These are phyloP conservation scores for Firmiana major DNA, from an alignment of 345 rosid genomes.

Conservation along the genomic window DNA sequence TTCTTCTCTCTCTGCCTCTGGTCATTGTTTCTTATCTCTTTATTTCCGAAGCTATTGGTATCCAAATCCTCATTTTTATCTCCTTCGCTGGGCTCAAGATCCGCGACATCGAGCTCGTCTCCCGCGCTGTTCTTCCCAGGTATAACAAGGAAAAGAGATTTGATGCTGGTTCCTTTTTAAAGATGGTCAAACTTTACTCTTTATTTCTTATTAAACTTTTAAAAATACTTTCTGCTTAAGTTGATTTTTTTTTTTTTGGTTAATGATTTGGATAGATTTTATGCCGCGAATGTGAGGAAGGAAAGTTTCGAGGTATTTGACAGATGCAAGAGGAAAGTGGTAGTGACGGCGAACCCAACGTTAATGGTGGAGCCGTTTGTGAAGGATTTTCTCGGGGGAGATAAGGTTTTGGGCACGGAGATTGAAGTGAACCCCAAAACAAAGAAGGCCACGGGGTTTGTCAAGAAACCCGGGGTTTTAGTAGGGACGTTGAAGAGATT, in stretches of 20 bases:
- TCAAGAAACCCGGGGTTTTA: constrained; percentile 77
- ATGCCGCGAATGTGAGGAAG: constrained; percentile 81
- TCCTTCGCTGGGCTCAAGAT: constrained; percentile 77
- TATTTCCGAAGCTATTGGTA: constrained; percentile 80
- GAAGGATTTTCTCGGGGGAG: constrained; percentile 85
- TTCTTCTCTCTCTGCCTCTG: constrained; percentile 69
- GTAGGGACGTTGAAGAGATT: constrained; percentile 66
- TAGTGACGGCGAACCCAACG: constrained; percentile 90
- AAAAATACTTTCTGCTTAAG: background rate
- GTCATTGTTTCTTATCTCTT: constrained; percentile 64
- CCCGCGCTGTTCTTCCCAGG: constrained; percentile 92
- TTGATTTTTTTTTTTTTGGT: background rate
- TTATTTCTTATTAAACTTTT: background rate
- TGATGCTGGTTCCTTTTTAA: background rate
- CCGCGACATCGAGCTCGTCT: constrained; percentile 83
- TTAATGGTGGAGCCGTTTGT: constrained; percentile 93
- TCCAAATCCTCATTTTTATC: constrained; percentile 83
- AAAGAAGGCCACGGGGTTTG: constrained; percentile 82
- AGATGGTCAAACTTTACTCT: background rate
- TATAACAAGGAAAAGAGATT: constrained; percentile 8
- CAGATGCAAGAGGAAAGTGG: constrained; percentile 79
- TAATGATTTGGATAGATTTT: constrained; percentile 49
- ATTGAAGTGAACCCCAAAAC: constrained; percentile 78
- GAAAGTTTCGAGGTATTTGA: constrained; percentile 83
- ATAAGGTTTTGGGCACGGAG: constrained; percentile 90